These are phyloP conservation scores for Phoenix roebelenii DNA, from an alignment of 176 grass and related monocot species.

Conservation along the genomic window DNA sequence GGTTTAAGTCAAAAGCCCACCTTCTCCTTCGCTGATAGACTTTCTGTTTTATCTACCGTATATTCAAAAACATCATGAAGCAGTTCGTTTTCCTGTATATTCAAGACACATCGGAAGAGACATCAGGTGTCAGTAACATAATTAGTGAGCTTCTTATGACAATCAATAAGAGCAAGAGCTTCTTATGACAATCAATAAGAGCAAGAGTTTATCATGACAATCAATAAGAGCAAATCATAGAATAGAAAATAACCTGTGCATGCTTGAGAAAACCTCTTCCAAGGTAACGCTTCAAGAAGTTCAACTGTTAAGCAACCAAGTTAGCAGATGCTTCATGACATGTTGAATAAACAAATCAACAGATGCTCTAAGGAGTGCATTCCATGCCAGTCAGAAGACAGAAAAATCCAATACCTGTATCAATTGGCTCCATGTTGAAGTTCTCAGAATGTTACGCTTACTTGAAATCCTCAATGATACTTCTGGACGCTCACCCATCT, in stretches of 20 bases:
- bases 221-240: no score
- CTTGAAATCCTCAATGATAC: conserved; percentile 66
- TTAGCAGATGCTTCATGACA: no score
- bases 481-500: conserved; percentile 65
- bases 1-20: conserved; percentile 15
- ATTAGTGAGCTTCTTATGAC: no score
- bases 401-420: conserved; percentile 44
- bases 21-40: conserved; percentile 55
- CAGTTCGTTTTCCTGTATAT: conserved; percentile 62
- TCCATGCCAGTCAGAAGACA: background rate
- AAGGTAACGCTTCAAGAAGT: conserved; percentile 75
- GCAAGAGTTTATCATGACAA: no score
- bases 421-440: conserved; percentile 83
- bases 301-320: conserved; percentile 43
- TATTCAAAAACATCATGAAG: conserved; percentile 86
- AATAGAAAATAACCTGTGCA: conserved; percentile 39
- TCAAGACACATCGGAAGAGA: background rate
- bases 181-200: no score
- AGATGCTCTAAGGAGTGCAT: background rate
- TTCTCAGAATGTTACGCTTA: conserved; percentile 52
- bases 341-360: no score
- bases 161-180: no score
- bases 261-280: conserved; percentile 94
- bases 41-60: conserved; percentile 49
- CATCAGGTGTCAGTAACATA: no score